A percentile compares a stretch with the other conserved stretches of the same genome.
phyloP scores from a whole-genome alignment of 495 filamentous ascomycete species.

The Gamarada debralockiae region DNA sequence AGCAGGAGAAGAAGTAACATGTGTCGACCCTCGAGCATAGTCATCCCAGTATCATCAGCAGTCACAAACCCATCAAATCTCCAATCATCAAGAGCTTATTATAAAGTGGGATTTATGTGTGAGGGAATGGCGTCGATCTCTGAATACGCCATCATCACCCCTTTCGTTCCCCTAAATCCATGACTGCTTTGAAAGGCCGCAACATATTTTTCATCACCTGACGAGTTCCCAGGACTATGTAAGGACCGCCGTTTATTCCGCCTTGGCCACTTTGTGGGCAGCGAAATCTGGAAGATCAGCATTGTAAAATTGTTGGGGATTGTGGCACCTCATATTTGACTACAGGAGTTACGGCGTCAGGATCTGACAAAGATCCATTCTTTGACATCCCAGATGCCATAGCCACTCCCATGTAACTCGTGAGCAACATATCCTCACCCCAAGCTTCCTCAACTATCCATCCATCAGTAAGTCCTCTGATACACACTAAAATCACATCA shows the following conservation, averaged over 20 bases:
- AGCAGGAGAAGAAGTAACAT: too few species aligned
- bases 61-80: slow-evolving; percentile 37
- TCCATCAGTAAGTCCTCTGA: background rate
- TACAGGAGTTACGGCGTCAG: slow-evolving; percentile 34
- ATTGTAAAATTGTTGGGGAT: too few species aligned
- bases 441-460: slow-evolving; percentile 32
- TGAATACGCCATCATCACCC: slow-evolving; percentile 41
- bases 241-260: slow-evolving; percentile 36
- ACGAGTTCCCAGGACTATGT: slow-evolving; percentile 33
- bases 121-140: slow-evolving; percentile 36
- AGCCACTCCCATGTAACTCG: slow-evolving; percentile 37
- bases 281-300: slow-evolving; percentile 26
- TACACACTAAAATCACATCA: slow-evolving; percentile 16
- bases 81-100: slow-evolving; percentile 33
- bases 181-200: slow-evolving; percentile 35
- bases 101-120: slow-evolving; percentile 32
- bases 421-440: slow-evolving; percentile 41
- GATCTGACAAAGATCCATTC: slow-evolving; percentile 33
- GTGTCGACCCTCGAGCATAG: slow-evolving; percentile 10
- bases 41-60: slow-evolving; percentile 36
- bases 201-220: slow-evolving; percentile 36
- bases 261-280: slow-evolving; percentile 35
- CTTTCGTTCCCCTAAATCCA: slow-evolving; percentile 36
- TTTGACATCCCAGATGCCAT: slow-evolving; percentile 36
- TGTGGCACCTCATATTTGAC: slow-evolving; percentile 34